Percentiles rank a stretch among this genome's conserved stretches.
phyloP scores from a whole-genome alignment of 208 protist genomes.

The Crithidia mellificae region DNA sequence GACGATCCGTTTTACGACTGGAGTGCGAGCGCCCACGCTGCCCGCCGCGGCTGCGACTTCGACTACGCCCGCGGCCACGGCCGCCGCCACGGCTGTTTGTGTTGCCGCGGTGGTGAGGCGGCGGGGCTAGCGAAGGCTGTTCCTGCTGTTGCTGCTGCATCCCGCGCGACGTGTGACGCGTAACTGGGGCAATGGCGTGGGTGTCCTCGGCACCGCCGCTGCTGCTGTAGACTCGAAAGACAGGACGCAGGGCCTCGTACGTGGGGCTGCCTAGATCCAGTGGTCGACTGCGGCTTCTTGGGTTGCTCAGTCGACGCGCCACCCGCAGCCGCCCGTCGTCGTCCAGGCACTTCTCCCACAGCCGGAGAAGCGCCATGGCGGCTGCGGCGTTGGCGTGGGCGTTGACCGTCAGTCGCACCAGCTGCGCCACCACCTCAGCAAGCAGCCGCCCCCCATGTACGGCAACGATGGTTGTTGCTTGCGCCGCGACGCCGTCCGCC shows the following conservation, averaged over 20 bases:
- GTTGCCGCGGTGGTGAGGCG: neutral
- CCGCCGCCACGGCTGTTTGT: constrained; percentile 13
- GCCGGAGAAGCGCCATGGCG: constrained; percentile 10
- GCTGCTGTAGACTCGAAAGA: constrained; percentile 24
- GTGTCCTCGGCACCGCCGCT: too few species aligned
- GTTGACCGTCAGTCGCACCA: constrained; percentile 49
- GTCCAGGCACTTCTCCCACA: constrained; percentile 32
- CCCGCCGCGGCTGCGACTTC: neutral
- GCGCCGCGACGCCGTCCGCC: neutral
- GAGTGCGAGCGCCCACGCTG: constrained; percentile 9
- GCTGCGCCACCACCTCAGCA: constrained; percentile 35
- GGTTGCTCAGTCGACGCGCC: constrained; percentile 34
- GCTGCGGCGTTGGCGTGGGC: constrained; percentile 7
- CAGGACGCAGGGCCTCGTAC: constrained; percentile 32
- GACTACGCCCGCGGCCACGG: constrained; percentile 6
- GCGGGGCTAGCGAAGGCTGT: too few species aligned
- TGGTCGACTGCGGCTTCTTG: constrained; percentile 32
- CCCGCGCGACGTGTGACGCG: too few species aligned
- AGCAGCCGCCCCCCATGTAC: constrained; percentile 2
- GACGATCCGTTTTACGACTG: constrained; percentile 6
- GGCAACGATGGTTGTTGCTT: neutral
- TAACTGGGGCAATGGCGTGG: too few species aligned
- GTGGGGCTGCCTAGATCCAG: constrained; percentile 42
- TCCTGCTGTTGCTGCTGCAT: too few species aligned
- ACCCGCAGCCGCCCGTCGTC: constrained; percentile 19